Percentiles rank a stretch among this genome's conserved stretches.
phyloP scores from a whole-genome alignment of 305 asterid species.

The Fraxinus ornus region DNA sequence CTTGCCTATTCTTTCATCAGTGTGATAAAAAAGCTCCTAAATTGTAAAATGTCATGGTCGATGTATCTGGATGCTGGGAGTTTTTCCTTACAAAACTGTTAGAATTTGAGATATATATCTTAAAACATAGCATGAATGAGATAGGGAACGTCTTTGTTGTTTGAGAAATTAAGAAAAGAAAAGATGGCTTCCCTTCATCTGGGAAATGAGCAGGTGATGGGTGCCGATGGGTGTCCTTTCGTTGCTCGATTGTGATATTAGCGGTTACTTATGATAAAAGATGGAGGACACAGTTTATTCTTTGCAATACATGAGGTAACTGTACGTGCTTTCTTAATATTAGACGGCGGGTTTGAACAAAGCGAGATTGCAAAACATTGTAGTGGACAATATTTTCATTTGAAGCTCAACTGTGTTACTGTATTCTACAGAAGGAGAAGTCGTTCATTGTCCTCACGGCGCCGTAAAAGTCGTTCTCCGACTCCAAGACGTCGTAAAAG shows the following conservation, averaged over 20 bases:
- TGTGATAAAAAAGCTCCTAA: slow-evolving; percentile 30
- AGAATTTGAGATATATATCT: slow-evolving; percentile 33
- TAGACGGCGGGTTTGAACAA: slow-evolving; percentile 44
- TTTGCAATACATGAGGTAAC: slow-evolving; percentile 96
- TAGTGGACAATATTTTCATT: slow-evolving; percentile 29
- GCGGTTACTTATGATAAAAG: slow-evolving; percentile 90
- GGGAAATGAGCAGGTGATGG: slow-evolving; percentile 91
- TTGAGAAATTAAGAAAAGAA: slow-evolving; percentile 50
- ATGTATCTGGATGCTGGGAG: slow-evolving; percentile 33
- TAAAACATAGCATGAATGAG: slow-evolving; percentile 39
- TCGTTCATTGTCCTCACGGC: slow-evolving; percentile 65
- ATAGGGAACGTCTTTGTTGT: slow-evolving; percentile 36
- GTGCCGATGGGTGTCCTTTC: slow-evolving; percentile 84
- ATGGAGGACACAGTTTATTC: slow-evolving; percentile 88
- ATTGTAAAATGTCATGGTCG: slow-evolving; percentile 30
- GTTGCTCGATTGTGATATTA: slow-evolving; percentile 83
- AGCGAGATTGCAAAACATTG: slow-evolving; percentile 34
- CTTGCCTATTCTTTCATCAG: slow-evolving; percentile 15
- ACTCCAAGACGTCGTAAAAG: slow-evolving; percentile 63
- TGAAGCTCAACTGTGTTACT: slow-evolving; percentile 49
- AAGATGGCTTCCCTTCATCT: slow-evolving; percentile 59
- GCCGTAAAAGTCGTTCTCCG: slow-evolving; percentile 58
- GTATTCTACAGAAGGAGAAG: slow-evolving; percentile 77
- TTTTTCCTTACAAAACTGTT: slow-evolving; percentile 20
- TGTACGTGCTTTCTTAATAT: slow-evolving; percentile 55